Percentiles rank a stretch among this genome's conserved stretches.
phyloP scores from a whole-genome alignment of 2,329 filamentous ascomycete species.

The Cordyceps sp. region DNA sequence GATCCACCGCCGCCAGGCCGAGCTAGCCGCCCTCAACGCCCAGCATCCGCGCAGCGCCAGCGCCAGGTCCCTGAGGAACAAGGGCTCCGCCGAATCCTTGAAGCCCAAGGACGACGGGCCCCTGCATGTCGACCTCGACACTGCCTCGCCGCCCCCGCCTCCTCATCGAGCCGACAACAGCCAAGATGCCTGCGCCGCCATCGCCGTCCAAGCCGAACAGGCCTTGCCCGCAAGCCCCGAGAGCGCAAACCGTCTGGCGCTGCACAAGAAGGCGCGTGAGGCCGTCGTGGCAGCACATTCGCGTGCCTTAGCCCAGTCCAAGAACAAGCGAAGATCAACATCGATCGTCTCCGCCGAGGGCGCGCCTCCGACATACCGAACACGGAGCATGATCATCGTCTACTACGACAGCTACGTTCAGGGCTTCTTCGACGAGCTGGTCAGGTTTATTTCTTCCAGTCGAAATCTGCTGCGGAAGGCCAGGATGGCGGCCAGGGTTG shows the following conservation, averaged over 20 bases:
- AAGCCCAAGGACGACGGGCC: conserved; percentile 28
- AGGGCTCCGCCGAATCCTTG: conserved; percentile 36
- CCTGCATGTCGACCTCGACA: conserved; percentile 7
- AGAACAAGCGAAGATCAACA: conserved; percentile 31
- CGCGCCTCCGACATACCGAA: conserved; percentile 41
- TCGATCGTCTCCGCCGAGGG: conserved; percentile 35
- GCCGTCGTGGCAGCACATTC: conserved; percentile 27
- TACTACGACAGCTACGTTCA: conserved; percentile 86
- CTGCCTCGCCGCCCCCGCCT: not conserved
- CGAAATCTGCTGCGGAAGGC: conserved; percentile 76
- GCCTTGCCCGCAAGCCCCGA: conserved; percentile 12
- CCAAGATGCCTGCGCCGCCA: conserved; percentile 1
- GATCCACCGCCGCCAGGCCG: conserved; percentile 43
- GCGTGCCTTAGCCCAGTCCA: conserved; percentile 28
- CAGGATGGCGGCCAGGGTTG: conserved; percentile 66
- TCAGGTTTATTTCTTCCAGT: conserved; percentile 64
- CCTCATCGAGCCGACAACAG: conserved; percentile 3
- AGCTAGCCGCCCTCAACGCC: conserved; percentile 32
- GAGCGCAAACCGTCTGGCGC: conserved; percentile 4
- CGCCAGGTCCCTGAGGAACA: conserved; percentile 28
- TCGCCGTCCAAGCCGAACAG: conserved; percentile 4
- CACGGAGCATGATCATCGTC: conserved; percentile 66
- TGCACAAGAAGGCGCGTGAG: conserved; percentile 23
- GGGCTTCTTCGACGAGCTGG: conserved; percentile 63
- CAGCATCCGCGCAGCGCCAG: conserved; percentile 11